Conservation (phyloP, 345 rosid species). For the Citrus sinensis region DNA sequence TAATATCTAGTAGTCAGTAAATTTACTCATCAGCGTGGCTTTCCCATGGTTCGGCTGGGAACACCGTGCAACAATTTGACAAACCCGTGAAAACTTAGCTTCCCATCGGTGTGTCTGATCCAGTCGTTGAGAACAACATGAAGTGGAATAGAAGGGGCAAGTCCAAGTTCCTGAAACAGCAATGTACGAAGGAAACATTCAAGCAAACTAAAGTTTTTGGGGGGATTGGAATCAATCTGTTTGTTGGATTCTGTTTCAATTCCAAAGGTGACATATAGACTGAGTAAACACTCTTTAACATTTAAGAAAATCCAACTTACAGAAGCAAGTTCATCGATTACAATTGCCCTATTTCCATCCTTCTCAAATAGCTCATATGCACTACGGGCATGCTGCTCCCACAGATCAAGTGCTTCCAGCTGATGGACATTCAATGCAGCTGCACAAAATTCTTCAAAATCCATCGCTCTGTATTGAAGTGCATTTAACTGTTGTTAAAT, state of each 20-base stretch:
- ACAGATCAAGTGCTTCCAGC: slow-evolving; percentile 75
- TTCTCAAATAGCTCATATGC: slow-evolving; percentile 91
- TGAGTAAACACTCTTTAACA: background rate
- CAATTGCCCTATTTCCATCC: slow-evolving; percentile 83
- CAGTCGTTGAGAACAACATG: slow-evolving; percentile 89
- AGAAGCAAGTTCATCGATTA: slow-evolving; percentile 91
- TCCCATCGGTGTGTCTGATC: slow-evolving; percentile 89
- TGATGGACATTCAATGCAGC: slow-evolving; percentile 91
- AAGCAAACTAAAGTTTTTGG: background rate
- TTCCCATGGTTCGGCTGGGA: slow-evolving; percentile 47
- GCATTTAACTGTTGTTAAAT: slow-evolving; percentile 58
- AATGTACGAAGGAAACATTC: background rate
- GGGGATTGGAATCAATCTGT: background rate
- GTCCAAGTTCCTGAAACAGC: slow-evolving; percentile 87
- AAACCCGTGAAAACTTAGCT: slow-evolving; percentile 91
- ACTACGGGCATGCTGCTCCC: slow-evolving; percentile 82
- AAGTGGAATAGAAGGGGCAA: slow-evolving; percentile 84
- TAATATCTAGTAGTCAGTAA: background rate
- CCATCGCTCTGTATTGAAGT: slow-evolving; percentile 89
- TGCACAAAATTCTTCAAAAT: slow-evolving; percentile 94
- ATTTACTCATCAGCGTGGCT: slow-evolving; percentile 27
- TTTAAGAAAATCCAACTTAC: slow-evolving; percentile 39
- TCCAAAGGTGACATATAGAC: background rate
- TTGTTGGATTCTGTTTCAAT: background rate
- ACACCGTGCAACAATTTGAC: slow-evolving; percentile 78